A percentile compares a stretch with the other conserved stretches of the same genome.
phyloP scores from a whole-genome alignment of 2,329 filamentous ascomycete genomes.

The Fulvia fulva region DNA sequence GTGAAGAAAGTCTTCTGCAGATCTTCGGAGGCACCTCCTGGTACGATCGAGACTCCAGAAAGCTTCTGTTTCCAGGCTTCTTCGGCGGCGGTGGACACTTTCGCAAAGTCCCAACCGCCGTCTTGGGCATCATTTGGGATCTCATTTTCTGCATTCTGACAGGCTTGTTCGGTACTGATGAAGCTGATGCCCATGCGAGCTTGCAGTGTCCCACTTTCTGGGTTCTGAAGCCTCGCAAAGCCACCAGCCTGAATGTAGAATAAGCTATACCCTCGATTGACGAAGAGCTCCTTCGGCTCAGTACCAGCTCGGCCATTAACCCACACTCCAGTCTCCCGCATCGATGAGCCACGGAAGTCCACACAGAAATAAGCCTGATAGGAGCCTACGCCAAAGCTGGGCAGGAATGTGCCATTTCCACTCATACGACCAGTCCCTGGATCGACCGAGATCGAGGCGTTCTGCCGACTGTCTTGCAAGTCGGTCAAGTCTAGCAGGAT shows the following conservation, averaged over 20 bases:
- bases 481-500: slow-evolving; percentile 58
- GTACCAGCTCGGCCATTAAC: slow-evolving; percentile 49
- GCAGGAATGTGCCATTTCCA: slow-evolving; percentile 55
- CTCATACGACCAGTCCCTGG: slow-evolving; percentile 50
- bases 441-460: slow-evolving; percentile 52
- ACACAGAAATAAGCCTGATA: slow-evolving; percentile 58
- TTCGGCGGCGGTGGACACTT: slow-evolving; percentile 40
- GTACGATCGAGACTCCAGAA: slow-evolving; percentile 33
- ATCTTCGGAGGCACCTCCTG: slow-evolving; percentile 46
- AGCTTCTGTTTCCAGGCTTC: slow-evolving; percentile 38
- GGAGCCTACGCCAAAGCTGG: slow-evolving; percentile 57
- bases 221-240: slow-evolving; percentile 15
- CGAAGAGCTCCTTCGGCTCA: slow-evolving; percentile 35
- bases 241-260: slow-evolving; percentile 36
- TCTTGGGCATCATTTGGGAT: slow-evolving; percentile 50
- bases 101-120: slow-evolving; percentile 54
- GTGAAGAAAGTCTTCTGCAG: slow-evolving; percentile 56
- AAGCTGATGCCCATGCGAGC: slow-evolving; percentile 68
- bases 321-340: slow-evolving; percentile 56
- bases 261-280: slow-evolving; percentile 29
- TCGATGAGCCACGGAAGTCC: slow-evolving; percentile 50
- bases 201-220: slow-evolving; percentile 38
- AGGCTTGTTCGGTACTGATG: slow-evolving; percentile 62
- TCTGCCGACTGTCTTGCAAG: slow-evolving; percentile 48
- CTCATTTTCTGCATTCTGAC: slow-evolving; percentile 61